Conservation (phyloP, 306 rosid species). For the Alnus rubra region DNA sequence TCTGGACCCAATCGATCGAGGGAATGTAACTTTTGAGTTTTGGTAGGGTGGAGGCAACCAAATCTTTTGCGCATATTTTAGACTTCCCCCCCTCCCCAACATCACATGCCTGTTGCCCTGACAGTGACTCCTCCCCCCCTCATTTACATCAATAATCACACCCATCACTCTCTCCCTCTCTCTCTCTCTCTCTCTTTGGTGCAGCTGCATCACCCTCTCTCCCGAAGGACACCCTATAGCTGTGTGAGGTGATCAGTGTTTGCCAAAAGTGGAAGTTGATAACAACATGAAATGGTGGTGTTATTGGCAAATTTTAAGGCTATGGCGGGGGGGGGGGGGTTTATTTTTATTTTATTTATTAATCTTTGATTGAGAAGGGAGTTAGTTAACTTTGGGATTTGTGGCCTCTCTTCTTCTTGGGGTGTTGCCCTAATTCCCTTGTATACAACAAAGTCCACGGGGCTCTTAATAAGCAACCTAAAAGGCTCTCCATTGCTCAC, state of each 20-base stretch:
- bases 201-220: not conserved
- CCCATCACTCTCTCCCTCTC: not conserved
- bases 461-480: conserved; percentile 1
- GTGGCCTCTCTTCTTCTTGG: conserved; percentile 23
- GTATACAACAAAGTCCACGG: not conserved
- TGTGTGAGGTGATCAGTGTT: not conserved
- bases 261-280: conserved; percentile 29
- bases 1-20: not conserved
- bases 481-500: not conserved
- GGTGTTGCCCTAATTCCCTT: conserved; percentile 9
- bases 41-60: conserved; percentile 25
- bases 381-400: conserved; percentile 71
- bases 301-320: not conserved
- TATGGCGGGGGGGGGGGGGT: no score
- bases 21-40: conserved; percentile 3
- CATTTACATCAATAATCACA: not conserved
- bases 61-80: conserved; percentile 50
- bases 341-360: not conserved
- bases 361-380: not conserved
- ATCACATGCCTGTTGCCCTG: conserved; percentile 49
- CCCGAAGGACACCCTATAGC: no score
- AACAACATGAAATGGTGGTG: conserved; percentile 8
- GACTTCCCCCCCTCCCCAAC: conserved; percentile 1
- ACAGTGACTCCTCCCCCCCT: conserved; percentile 29
- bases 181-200: not conserved